These are phyloP conservation scores for Saururus chinensis DNA, from an alignment of 164 flowering plant species.

Conservation along the genomic window DNA sequence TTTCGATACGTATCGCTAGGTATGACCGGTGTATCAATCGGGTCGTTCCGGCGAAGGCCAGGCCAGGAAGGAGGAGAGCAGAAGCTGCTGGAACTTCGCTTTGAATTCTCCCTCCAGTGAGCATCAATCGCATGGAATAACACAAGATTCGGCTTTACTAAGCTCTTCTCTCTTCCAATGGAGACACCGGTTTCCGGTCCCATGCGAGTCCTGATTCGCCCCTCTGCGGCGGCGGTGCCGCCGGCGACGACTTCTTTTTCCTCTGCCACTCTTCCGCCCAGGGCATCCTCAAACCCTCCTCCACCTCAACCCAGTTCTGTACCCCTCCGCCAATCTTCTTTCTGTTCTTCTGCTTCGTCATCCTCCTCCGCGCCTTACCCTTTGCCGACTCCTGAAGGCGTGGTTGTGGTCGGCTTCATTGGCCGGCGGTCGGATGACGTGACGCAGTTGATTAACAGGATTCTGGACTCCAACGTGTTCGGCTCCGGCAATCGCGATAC, in stretches of 20 bases:
- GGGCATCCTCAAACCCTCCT: background rate
- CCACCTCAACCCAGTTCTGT: background rate
- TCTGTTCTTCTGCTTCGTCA: constrained; percentile 15
- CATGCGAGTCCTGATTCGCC: constrained; percentile 5
- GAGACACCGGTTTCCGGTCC: constrained; percentile 2
- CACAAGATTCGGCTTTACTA: too few relatives aligned
- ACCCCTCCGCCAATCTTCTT: background rate
- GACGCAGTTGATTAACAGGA: constrained; percentile 51
- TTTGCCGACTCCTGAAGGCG: constrained; percentile 25
- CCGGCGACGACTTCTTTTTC: background rate
- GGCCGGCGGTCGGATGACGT: constrained; percentile 37
- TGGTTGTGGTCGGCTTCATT: constrained; percentile 75
- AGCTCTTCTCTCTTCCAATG: too few relatives aligned
- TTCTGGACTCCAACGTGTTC: constrained; percentile 56
- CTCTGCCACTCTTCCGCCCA: background rate
- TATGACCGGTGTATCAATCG: too few relatives aligned
- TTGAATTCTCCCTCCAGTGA: too few relatives aligned
- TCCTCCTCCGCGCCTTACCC: constrained; percentile 17
- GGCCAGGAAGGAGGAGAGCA: too few relatives aligned
- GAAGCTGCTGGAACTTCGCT: too few relatives aligned
- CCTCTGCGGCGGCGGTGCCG: background rate
- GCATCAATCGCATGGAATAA: too few relatives aligned
- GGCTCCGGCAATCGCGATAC: constrained; percentile 51
- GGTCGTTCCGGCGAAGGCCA: too few relatives aligned
- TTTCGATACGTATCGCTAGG: too few relatives aligned